Evolutionary conservation across 805 yeast species (phyloP).

Genomic region (Sugiyamaella qingdaonensis): DNA sequence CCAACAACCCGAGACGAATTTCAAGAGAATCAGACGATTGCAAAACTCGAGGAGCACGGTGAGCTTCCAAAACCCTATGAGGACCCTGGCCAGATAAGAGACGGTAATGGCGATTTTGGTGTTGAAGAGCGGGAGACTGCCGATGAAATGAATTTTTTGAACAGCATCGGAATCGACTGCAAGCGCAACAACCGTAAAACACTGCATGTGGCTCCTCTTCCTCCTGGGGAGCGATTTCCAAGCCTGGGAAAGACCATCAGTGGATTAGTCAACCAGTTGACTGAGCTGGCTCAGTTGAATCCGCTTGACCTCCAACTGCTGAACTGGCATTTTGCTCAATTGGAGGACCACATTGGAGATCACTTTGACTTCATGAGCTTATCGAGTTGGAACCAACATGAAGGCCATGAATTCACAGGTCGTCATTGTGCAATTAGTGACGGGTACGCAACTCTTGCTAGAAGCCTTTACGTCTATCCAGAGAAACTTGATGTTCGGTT

Average conservation of each 20-base stretch:
- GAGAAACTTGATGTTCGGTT: conserved; percentile 38
- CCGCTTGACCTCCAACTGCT: conserved; percentile 34
- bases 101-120: conserved; percentile 19
- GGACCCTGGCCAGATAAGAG: conserved; percentile 22
- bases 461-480: conserved; percentile 37
- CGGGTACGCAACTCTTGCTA: conserved; percentile 34
- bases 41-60: conserved; percentile 35
- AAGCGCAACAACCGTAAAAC: conserved; percentile 9
- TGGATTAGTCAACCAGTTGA: conserved; percentile 31
- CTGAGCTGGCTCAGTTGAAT: conserved; percentile 31
- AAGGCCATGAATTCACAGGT: conserved; percentile 38
- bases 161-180: conserved; percentile 27
- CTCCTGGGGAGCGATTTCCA: conserved; percentile 32
- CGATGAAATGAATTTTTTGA: conserved; percentile 30
- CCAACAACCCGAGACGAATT: conserved; percentile 31
- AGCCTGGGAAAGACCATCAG: conserved; percentile 37
- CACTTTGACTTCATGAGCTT: conserved; percentile 33
- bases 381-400: conserved; percentile 40
- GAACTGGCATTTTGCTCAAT: conserved; percentile 40
- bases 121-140: conserved; percentile 24
- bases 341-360: conserved; percentile 37
- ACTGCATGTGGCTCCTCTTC: conserved; percentile 33
- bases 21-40: conserved; percentile 34
- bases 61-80: conserved; percentile 31
- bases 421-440: conserved; percentile 36